phyloP scores from a whole-genome alignment of 345 rosid genomes.

The Reutealis trisperma region DNA sequence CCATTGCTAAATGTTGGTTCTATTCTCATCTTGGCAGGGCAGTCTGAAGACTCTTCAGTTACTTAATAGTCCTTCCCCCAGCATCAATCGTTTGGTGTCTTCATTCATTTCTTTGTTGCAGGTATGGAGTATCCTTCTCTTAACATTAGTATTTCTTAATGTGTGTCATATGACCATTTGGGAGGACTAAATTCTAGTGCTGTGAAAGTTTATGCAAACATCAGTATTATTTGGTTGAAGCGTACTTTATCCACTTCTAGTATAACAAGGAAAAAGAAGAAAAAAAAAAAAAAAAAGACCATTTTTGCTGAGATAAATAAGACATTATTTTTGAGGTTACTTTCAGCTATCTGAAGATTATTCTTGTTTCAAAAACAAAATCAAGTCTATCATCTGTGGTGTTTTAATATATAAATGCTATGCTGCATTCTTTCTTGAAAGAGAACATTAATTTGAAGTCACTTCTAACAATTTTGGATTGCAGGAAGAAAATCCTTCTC shows the following conservation, averaged over 20 bases:
- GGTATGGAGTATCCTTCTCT: slow-evolving; percentile 37
- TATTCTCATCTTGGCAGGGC: slow-evolving; percentile 68
- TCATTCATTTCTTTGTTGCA: slow-evolving; percentile 78
- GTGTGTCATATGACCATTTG: background rate
- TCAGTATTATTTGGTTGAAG: too few species aligned
- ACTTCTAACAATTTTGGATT: slow-evolving; percentile 20
- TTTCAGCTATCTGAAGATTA: background rate
- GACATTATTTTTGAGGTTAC: background rate
- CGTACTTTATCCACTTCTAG: background rate
- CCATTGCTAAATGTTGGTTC: slow-evolving; percentile 31
- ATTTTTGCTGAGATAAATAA: too few species aligned
- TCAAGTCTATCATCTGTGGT: background rate
- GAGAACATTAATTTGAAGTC: background rate
- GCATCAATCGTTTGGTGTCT: slow-evolving; percentile 82
- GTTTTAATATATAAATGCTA: background rate
- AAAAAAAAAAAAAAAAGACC: too few species aligned
- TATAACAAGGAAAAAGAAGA: background rate
- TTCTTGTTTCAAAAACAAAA: background rate
- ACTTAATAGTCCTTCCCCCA: slow-evolving; percentile 37
- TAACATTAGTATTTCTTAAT: background rate
- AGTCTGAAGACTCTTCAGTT: slow-evolving; percentile 68
- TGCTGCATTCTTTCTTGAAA: background rate
- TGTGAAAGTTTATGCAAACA: too few species aligned
- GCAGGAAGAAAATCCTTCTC: slow-evolving; percentile 90
- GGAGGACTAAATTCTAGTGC: background rate